Conservation (phyloP, 495 filamentous ascomycete species). For the Neurospora sp. region DNA sequence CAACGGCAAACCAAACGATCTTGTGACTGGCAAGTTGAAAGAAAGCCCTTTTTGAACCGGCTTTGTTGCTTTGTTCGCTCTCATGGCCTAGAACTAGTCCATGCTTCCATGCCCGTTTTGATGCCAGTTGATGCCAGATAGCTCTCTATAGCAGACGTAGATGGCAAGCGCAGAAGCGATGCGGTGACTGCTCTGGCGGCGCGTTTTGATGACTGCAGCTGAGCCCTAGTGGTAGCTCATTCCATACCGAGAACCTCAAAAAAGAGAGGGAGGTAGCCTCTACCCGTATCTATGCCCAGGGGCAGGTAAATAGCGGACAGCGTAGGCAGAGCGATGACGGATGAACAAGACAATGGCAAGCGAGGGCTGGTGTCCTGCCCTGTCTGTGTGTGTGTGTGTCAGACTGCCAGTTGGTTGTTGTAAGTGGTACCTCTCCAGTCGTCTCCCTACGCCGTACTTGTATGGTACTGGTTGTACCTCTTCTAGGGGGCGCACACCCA, state of each 20-base stretch:
- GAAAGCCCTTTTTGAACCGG: background rate
- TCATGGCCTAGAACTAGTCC: background rate
- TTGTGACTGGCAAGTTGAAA: background rate
- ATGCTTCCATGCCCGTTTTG: background rate
- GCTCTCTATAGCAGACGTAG: background rate
- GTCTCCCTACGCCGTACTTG: background rate
- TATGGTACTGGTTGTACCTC: background rate
- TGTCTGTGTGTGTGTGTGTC: background rate
- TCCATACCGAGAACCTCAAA: background rate
- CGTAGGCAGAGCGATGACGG: background rate
- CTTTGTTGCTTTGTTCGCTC: background rate
- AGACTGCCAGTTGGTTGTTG: background rate
- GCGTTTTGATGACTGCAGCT: background rate
- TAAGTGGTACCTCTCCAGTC: background rate
- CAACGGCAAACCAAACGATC: background rate
- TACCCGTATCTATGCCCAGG: background rate
- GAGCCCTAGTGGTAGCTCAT: background rate
- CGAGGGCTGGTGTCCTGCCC: background rate
- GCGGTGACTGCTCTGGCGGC: background rate
- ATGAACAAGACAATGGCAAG: background rate
- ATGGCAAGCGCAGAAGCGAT: background rate
- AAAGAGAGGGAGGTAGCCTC: background rate
- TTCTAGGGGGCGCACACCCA: background rate
- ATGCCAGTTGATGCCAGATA: background rate
- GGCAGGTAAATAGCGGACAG: background rate